A percentile compares a stretch with the other conserved stretches of the same genome.
These are phyloP conservation scores for Quercus wislizeni DNA, from an alignment of 306 rosid genomes.

Conservation along the genomic window DNA sequence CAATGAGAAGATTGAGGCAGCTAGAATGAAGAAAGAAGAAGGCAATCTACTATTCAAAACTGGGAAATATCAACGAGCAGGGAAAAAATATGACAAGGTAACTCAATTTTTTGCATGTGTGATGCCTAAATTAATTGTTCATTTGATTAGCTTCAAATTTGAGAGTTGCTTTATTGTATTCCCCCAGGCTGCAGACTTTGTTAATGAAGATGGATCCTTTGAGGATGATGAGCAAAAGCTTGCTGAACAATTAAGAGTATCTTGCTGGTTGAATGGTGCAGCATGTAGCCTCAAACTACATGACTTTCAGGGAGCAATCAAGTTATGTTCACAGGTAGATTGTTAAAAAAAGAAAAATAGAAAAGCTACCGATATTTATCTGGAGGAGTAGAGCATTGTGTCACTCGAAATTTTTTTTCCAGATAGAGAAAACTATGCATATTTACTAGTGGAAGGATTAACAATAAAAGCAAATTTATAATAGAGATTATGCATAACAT, in stretches of 20 bases:
- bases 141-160: slow-evolving; percentile 7
- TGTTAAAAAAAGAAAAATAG: not conserved
- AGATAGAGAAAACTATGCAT: not conserved
- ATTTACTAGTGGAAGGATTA: not conserved
- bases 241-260: slow-evolving; percentile 43
- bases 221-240: slow-evolving; percentile 48
- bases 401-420: not conserved
- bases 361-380: not conserved
- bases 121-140: not conserved
- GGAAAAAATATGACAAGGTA: slow-evolving; percentile 65
- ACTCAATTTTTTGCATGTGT: slow-evolving; percentile 11
- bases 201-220: slow-evolving; percentile 48
- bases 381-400: slow-evolving; percentile 4
- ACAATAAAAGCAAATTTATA: not conserved
- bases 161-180: slow-evolving; percentile 9
- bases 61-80: slow-evolving; percentile 52
- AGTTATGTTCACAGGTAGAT: slow-evolving; percentile 60
- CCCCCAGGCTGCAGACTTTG: slow-evolving; percentile 58
- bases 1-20: slow-evolving; percentile 59
- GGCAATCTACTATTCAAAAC: slow-evolving; percentile 53
- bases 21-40: slow-evolving; percentile 67
- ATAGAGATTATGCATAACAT: not conserved
- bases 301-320: slow-evolving; percentile 56
- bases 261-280: slow-evolving; percentile 74
- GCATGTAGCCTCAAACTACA: slow-evolving; percentile 68